Evolutionary conservation across 2,329 filamentous ascomycete genomes (phyloP), one percentile per base, ranked within the genome.

Genomic region (Diaporthe humulicola): DNA sequence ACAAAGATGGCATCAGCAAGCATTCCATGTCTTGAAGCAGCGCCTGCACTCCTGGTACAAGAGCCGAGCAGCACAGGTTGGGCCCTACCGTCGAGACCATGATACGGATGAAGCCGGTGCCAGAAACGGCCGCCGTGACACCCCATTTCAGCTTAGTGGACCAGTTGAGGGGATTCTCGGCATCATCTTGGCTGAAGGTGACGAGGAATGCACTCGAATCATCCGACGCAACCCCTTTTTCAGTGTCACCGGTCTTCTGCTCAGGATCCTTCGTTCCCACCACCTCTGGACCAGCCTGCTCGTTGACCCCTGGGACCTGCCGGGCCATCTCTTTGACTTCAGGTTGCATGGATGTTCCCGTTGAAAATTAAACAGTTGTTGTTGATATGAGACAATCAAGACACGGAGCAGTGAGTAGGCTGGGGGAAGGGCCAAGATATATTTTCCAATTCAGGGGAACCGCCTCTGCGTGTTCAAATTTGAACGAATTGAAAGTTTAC

Each of bases 41-140:
- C 14, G 54, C 22, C 17, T 30, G 14, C 28, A 7, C 3, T 33
- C 28, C 8, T 36, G 54, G 17, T 22, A 7, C 4, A 12, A 22
- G 30, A 12, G 5, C 22, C 19, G 1, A 10, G 12, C 28, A 57
- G 2, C 17, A 56, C 19, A 58, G 22, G 56, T 2, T 38, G 33
- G 38, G 33, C 4, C 57, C 28, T 61, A 45, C 58, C 0, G 87
- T 88, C 4, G 86, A 88, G 0, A 88, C 86, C 76, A 89, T 84
- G 74, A 89, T 88, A 14, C 86, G 86, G 58, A 87, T 88, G 77
- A 90, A 88, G 10, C 87, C 87, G 0, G 86, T 87, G 3, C 85
- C 84, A 0, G 87, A 88, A 1, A 89, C 82, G 4, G 88, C 84
- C 64, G 86, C 79, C 4, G 87, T 89, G 1, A 87, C 85, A 0